Base-by-base conservation (phyloP, 495 filamentous ascomycete genomes). In the Hypomontagnella monticulosa region DNA sequence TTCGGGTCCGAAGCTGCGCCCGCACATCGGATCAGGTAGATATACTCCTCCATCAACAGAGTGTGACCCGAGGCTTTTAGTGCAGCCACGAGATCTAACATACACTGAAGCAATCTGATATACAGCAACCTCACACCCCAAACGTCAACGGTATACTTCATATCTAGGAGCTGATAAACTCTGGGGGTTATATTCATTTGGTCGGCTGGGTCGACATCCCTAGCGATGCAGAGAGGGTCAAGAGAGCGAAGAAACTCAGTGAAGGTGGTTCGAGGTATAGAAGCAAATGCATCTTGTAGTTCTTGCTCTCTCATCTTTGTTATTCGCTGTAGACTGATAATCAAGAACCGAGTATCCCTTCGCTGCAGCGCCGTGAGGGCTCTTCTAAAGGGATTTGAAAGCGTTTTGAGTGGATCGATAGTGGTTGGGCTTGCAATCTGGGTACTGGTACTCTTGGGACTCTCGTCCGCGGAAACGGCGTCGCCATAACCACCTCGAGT, bases 231-330 rank as follows among this genome's bases (percentile, higher is more conserved):
- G 0, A 77, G 12, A 0, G 78, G 77, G 47, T 80, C 77, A 9
- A 80, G 47, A 9, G 64, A 67, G 6, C 73, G 70, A 33, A 80
- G 57, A 2, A 80, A 64, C 32, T 79, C 76, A 10, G 75, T 78
- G 54, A 80, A 75, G 2, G 70, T 72, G 3, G 71, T 71, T 27
- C 66, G 59, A 1, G 77, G 76, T 4, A 79, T 47, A 0, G 27
- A 33, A 19, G 40, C 52, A 12, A 66, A 15, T 19, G 53, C 53
- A 7, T 71, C 32, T 6, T 62, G 60, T 10, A 67, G 19, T 1
- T 67, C 62, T 1, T 23, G 8, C 3, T 41, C 47, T 2, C 23
- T 3, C 69, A 71, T 69, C 3, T 14, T 10, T 16, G 38, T 19
- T 41, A 73, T 63, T 27, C 36, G 33, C 9, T 30, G 4, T 14